Base-by-base conservation (phyloP, 805 yeast genomes). In the Babjeviella inositovora region DNA sequence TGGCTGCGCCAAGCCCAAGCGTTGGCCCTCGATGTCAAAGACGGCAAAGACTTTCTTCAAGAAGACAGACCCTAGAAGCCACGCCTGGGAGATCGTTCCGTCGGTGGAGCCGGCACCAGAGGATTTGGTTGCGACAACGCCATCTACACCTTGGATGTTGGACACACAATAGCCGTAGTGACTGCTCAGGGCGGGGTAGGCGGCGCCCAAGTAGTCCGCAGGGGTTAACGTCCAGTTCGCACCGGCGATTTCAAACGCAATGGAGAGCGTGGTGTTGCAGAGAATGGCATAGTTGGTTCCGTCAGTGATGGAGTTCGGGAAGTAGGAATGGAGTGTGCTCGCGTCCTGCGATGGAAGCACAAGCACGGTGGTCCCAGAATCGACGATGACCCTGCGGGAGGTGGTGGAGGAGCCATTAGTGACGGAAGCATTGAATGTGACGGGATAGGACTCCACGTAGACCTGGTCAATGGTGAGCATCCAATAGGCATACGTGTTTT, bases 1-100 rank as follows among this genome's bases (percentile, higher is more conserved):
- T n/a, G n/a, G n/a, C n/a, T n/a, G n/a, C n/a, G 71, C 76, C 25
- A 72, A 57, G 0, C 77, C 79, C 22, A 72, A 47, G 30, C 38
- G 34, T 21, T 43, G 47, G n/a, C 53, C 35, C 23, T 57, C 65
- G 26, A 64, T 48, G 33, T 72, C 73, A 32, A 69, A 72, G 8
- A 67, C 64, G 3, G 70, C 55, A 37, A 68, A 71, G 25, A 57
- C 68, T 15, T 53, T 50, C 28, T 59, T 58, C 32, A 72, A 41
- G 35, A 72, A 71, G 3, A 67, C 52, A n/a, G 67, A 71, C 5
- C 82, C 82, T 18, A 72, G 43, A 25, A 72, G 59, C 81, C 81
- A 72, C 27, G 34, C 17, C n/a, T n/a, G n/a, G 7, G 31, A 20
- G 10, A 18, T 18, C n/a, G n/a, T n/a, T n/a, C n/a, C n/a, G n/a